Conservation (phyloP, 1,139 yeast species). For the Pneumocystis canis region DNA sequence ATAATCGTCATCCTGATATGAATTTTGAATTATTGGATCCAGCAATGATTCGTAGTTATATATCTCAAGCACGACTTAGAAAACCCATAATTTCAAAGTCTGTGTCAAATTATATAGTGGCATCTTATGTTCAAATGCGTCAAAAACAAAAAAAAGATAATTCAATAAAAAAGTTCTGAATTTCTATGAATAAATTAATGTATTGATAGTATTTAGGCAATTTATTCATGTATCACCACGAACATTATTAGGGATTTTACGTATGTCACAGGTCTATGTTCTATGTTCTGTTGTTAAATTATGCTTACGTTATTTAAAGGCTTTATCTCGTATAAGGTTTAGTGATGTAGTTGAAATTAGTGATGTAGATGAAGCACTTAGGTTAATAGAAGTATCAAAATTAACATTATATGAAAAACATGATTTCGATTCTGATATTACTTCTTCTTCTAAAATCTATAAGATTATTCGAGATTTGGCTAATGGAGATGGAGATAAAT, state of each 20-base stretch:
- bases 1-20: constrained; percentile 68
- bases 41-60: constrained; percentile 67
- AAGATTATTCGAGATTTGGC: constrained; percentile 44
- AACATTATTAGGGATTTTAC: constrained; percentile 75
- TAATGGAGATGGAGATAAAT: constrained; percentile 31
- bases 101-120: constrained; percentile 78
- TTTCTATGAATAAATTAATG: not conserved
- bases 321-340: constrained; percentile 79
- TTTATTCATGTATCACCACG: constrained; percentile 92
- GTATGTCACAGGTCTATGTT: constrained; percentile 54
- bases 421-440: constrained; percentile 28
- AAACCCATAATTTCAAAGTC: constrained; percentile 79
- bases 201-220: constrained; percentile 25
- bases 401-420: constrained; percentile 53
- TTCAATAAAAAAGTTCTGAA: constrained; percentile 39
- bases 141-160: constrained; percentile 76
- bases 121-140: constrained; percentile 77
- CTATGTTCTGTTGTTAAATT: not conserved
- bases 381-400: constrained; percentile 74
- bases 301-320: constrained; percentile 23
- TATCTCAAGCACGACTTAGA: constrained; percentile 69
- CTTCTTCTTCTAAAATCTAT: constrained; percentile 44
- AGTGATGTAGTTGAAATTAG: constrained; percentile 51
- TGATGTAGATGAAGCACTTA: constrained; percentile 91
- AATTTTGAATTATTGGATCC: constrained; percentile 68